A percentile compares a stretch with the other conserved stretches of the same genome.
These are phyloP conservation scores for Tricholomella constricta DNA, from an alignment of 768 basidiomycete genomes.

Conservation along the genomic window DNA sequence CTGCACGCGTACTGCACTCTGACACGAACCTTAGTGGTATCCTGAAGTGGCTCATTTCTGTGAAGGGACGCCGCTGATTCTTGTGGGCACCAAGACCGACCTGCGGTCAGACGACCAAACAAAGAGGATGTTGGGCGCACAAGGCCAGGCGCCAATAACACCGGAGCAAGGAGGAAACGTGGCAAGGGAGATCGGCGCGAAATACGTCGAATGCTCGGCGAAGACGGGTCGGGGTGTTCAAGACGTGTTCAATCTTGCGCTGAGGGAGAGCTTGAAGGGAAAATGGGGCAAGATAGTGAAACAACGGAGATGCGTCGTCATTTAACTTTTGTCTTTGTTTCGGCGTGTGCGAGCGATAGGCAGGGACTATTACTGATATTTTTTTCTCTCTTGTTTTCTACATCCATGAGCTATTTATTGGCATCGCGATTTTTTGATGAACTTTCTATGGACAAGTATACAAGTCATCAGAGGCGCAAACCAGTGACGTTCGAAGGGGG, in stretches of 20 bases:
- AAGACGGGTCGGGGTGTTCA: slow-evolving; percentile 90
- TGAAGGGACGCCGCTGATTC: slow-evolving; percentile 83
- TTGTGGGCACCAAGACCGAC: slow-evolving; percentile 94
- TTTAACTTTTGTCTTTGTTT: slow-evolving; percentile 28
- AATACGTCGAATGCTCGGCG: slow-evolving; percentile 92
- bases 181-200: slow-evolving; percentile 90
- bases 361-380: slow-evolving; percentile 25
- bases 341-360: slow-evolving; percentile 20
- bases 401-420: slow-evolving; percentile 11
- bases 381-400: slow-evolving; percentile 6
- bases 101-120: slow-evolving; percentile 85
- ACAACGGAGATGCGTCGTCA: slow-evolving; percentile 72
- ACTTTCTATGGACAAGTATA: not conserved
- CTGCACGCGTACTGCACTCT: not conserved
- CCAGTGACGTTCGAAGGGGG: not conserved
- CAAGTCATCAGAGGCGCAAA: no score
- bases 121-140: slow-evolving; percentile 85
- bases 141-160: slow-evolving; percentile 81
- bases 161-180: slow-evolving; percentile 82
- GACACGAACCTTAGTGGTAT: slow-evolving; percentile 66
- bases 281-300: slow-evolving; percentile 74
- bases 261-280: slow-evolving; percentile 86
- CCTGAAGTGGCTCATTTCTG: slow-evolving; percentile 93
- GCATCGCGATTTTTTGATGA: not conserved
- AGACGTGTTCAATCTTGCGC: slow-evolving; percentile 87